These are phyloP conservation scores for Xylaria venustula DNA, from an alignment of 495 filamentous ascomycete species.

Conservation along the genomic window DNA sequence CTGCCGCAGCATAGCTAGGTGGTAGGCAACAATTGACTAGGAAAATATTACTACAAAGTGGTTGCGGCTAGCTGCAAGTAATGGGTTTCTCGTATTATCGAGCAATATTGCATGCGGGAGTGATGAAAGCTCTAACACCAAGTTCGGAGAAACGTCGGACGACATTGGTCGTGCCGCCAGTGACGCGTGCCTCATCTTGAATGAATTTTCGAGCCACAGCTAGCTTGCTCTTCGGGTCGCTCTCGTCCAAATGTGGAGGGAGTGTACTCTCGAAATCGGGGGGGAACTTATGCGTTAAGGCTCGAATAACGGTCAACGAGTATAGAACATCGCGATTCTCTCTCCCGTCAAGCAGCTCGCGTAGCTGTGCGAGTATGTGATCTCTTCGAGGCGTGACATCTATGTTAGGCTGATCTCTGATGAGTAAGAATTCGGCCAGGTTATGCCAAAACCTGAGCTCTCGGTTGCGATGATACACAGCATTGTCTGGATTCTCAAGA, in stretches of 20 bases:
- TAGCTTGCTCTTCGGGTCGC: constrained; percentile 69
- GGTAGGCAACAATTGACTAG: not conserved
- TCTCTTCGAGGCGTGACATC: constrained; percentile 60
- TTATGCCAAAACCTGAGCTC: constrained; percentile 80
- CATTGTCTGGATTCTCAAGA: constrained; percentile 35
- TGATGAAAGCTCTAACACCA: constrained; percentile 51
- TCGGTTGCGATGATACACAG: constrained; percentile 54
- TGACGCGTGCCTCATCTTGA: constrained; percentile 65
- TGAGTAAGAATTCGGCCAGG: constrained; percentile 67
- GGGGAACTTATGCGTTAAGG: constrained; percentile 67
- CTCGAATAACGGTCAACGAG: constrained; percentile 76
- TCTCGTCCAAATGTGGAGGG: constrained; percentile 64
- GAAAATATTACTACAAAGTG: constrained; percentile 6
- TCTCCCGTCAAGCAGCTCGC: constrained; percentile 67
- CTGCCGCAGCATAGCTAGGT: not conserved
- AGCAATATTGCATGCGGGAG: constrained; percentile 37
- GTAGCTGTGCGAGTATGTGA: constrained; percentile 58
- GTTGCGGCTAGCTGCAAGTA: not conserved
- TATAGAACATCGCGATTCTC: constrained; percentile 94
- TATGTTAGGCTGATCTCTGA: constrained; percentile 51
- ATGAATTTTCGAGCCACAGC: constrained; percentile 81
- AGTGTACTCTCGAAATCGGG: constrained; percentile 58
- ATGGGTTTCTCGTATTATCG: constrained; percentile 17
- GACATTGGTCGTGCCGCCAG: constrained; percentile 74
- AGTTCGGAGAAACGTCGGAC: constrained; percentile 75